Percentiles rank a stretch among this genome's conserved stretches.
phyloP scores from a whole-genome alignment of 2,329 filamentous ascomycete species.

The Tolypocladium guangdongense region DNA sequence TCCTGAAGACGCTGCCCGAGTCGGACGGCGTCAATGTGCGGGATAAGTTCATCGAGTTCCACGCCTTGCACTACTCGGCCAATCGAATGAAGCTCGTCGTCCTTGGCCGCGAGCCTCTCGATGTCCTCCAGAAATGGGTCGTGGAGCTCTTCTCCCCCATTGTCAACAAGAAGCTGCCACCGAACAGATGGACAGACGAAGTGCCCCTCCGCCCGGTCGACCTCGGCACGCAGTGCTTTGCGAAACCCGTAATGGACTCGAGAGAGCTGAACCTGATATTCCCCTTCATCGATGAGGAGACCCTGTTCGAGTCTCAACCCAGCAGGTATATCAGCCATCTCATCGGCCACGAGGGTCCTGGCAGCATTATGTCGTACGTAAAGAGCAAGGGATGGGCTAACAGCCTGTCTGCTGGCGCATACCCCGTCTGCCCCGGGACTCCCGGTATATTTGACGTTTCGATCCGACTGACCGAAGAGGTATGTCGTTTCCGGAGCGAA shows the following conservation, averaged over 20 bases:
- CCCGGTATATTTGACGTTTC: slow-evolving; percentile 71
- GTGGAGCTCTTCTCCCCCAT: slow-evolving; percentile 72
- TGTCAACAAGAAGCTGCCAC: slow-evolving; percentile 67
- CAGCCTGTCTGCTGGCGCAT: slow-evolving; percentile 65
- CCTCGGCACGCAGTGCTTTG: slow-evolving; percentile 62
- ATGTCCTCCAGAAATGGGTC: slow-evolving; percentile 75
- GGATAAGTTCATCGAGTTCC: slow-evolving; percentile 87
- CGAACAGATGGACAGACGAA: slow-evolving; percentile 43
- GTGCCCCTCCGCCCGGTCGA: slow-evolving; percentile 37
- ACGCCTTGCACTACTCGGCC: slow-evolving; percentile 80
- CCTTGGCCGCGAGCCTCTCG: slow-evolving; percentile 69
- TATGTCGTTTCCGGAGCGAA: slow-evolving; percentile 15
- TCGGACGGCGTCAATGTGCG: slow-evolving; percentile 72
- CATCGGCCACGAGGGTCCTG: slow-evolving; percentile 85
- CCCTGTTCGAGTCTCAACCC: slow-evolving; percentile 68
- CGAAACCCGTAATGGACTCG: slow-evolving; percentile 85
- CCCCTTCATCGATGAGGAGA: slow-evolving; percentile 75
- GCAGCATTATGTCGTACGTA: slow-evolving; percentile 81
- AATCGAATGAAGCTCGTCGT: slow-evolving; percentile 91
- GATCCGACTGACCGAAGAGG: slow-evolving; percentile 74
- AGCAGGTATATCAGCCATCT: slow-evolving; percentile 80
- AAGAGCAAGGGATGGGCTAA: slow-evolving; percentile 89
- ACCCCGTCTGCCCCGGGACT: slow-evolving; percentile 64
- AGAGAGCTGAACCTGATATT: slow-evolving; percentile 72
- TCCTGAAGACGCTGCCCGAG: slow-evolving; percentile 73